Evolutionary conservation across 164 flowering plant species (phyloP), one percentile per base, ranked within the genome.

Genomic region (Aristolochia contorta): DNA sequence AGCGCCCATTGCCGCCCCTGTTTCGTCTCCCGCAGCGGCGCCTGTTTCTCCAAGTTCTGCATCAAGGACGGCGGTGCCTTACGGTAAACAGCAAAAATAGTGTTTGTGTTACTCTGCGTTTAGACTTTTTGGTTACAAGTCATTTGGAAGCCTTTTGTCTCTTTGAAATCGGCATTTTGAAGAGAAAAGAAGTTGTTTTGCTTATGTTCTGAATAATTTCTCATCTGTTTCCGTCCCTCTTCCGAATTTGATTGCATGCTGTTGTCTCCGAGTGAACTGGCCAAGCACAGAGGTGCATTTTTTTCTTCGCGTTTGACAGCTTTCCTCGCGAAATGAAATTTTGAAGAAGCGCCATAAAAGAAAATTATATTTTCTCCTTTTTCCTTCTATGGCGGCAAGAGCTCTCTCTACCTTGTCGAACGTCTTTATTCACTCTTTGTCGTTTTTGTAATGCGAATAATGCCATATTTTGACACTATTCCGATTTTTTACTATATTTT

Each of bases 1-100:
- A 45, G 41, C 65, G 18, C 65, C 58, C 57, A 20, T 54, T 37
- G 43, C 57, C 21, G 65, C 58, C 41, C 15, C 57, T 53, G 47
- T 45, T 23, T 20, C 16, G 12, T 23, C 58, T 62, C 65, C 65
- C 45, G 19, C 18, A 23, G 23, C 43, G 19, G 27, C 16, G 23
- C 56, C 56, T 32, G 37, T 33, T 45, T 54, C 58, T 43, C 48
- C 33, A 9, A 23, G 7, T 53, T 27, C 48, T 4, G n/a, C 56
- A 21, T 18, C 52, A 23, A 45, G 54, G 57, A 27, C 57, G 37
- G 33, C 45, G 14, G 51, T 21, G 41, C 65, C 65, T 20, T 24
- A 22, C 3, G 65, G 65, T 62, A 54, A 53, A 48, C 43, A 53
- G 46, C n/a, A 3, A 43, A 3, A 43, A 54, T 48, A 16, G 4